Conservation (phyloP, 169 alveolate species). For the Theileria parva region DNA sequence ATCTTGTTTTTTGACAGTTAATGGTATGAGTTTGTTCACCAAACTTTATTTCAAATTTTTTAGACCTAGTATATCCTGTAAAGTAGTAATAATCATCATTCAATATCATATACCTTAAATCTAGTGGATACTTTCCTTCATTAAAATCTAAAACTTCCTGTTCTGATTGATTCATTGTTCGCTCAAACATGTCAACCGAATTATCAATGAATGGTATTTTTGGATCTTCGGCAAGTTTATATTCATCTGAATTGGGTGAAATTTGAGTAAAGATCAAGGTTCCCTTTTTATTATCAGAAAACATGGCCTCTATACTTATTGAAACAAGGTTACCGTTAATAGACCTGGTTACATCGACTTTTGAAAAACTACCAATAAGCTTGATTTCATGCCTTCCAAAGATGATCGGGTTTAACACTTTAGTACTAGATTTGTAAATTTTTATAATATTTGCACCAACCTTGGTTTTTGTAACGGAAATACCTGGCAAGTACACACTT, state of each 20-base stretch:
- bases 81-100: conserved; percentile 23
- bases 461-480: background rate
- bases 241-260: background rate
- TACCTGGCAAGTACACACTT: conserved; percentile 1
- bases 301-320: conserved; percentile 1
- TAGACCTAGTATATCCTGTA: conserved; percentile 34
- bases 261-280: conserved; percentile 12
- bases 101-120: conserved; percentile 49
- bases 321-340: background rate
- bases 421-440: background rate
- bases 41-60: conserved; percentile 15
- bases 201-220: conserved; percentile 3
- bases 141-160: conserved; percentile 48
- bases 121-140: conserved; percentile 40
- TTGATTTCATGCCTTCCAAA: conserved; percentile 61
- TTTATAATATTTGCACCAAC: conserved; percentile 14
- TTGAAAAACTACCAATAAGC: conserved; percentile 5
- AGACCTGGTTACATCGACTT: conserved; percentile 7
- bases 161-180: background rate
- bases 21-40: conserved; percentile 12
- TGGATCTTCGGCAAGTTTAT: background rate
- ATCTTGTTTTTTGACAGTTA: background rate
- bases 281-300: background rate
- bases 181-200: background rate
- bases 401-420: conserved; percentile 42